A percentile compares a stretch with the other conserved stretches of the same genome.
Conservation (phyloP, 2,329 filamentous ascomycete genomes). For the Neonectria magnoliae region DNA sequence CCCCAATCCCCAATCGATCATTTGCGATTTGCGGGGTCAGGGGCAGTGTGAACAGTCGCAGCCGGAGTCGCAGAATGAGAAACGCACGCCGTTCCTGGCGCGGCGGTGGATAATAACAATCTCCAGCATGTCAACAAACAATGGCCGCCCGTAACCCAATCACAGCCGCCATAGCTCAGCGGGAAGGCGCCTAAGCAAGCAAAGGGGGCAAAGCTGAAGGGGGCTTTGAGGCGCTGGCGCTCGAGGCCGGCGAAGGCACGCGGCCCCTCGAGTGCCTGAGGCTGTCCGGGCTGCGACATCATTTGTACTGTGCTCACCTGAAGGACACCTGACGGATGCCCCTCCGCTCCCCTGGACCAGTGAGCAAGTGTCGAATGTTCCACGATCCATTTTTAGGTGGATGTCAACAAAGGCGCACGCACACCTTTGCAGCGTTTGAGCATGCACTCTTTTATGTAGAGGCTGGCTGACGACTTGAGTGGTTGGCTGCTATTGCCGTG, state of each 20-base stretch:
- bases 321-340: slow-evolving; percentile 35
- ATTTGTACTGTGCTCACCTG: slow-evolving; percentile 32
- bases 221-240: slow-evolving; percentile 39
- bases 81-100: slow-evolving; percentile 33
- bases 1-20: slow-evolving; percentile 25
- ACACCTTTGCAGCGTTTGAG: neutral
- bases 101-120: slow-evolving; percentile 43
- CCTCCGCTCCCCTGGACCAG: slow-evolving; percentile 32
- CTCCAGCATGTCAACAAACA: slow-evolving; percentile 43
- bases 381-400: slow-evolving; percentile 31
- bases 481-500: neutral
- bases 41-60: slow-evolving; percentile 17
- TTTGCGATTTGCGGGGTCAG: slow-evolving; percentile 27
- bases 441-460: neutral
- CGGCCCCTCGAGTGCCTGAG: slow-evolving; percentile 38
- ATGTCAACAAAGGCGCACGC: slow-evolving; percentile 27
- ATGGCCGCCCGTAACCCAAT: slow-evolving; percentile 34
- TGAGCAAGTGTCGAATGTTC: slow-evolving; percentile 33
- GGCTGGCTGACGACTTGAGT: neutral
- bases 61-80: slow-evolving; percentile 34
- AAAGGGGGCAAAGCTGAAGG: slow-evolving; percentile 32
- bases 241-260: slow-evolving; percentile 31
- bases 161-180: slow-evolving; percentile 23
- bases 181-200: slow-evolving; percentile 37
- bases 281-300: slow-evolving; percentile 1